Percentiles rank a stretch among this genome's conserved stretches.
Conservation (phyloP, 805 yeast species). For the Candida endomychidarum region DNA sequence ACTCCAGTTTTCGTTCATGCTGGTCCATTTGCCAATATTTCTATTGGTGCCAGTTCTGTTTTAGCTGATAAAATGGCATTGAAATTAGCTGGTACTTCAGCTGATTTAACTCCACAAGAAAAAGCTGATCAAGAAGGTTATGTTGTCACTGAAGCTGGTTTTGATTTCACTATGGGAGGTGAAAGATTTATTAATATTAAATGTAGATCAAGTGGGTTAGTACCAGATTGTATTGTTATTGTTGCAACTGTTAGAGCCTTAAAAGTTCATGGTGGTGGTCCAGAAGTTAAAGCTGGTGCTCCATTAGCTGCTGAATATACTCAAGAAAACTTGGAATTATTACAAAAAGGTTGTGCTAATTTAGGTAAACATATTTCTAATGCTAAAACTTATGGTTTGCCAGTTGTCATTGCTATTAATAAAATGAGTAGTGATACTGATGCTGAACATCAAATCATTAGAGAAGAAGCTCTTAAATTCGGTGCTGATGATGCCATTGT, state of each 20-base stretch:
- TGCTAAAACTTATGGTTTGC: constrained; percentile 69
- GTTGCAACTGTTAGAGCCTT: constrained; percentile 85
- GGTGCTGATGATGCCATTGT: constrained; percentile 81
- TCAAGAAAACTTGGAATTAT: constrained; percentile 68
- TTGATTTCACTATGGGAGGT: constrained; percentile 99
- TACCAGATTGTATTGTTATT: constrained; percentile 74
- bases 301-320: constrained; percentile 72
- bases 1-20: constrained; percentile 98
- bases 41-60: constrained; percentile 95
- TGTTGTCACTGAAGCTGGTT: constrained; percentile 97
- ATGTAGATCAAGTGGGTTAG: constrained; percentile 78
- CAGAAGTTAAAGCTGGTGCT: constrained; percentile 84
- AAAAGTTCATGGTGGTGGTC: constrained; percentile 87
- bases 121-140: constrained; percentile 64
- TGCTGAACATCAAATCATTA: constrained; percentile 67
- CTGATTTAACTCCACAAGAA: constrained; percentile 41
- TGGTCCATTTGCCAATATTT: constrained; percentile 96
- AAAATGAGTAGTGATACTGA: constrained; percentile 73
- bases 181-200: constrained; percentile 95
- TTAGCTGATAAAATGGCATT: constrained; percentile 91
- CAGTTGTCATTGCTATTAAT: constrained; percentile 81
- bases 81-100: constrained; percentile 78
- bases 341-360: constrained; percentile 69
- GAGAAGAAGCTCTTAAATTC: constrained; percentile 65
- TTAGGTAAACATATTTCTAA: constrained; percentile 75